Evolutionary conservation across 495 filamentous ascomycete genomes (phyloP).

Genomic region (Aspergillus nidulans): DNA sequence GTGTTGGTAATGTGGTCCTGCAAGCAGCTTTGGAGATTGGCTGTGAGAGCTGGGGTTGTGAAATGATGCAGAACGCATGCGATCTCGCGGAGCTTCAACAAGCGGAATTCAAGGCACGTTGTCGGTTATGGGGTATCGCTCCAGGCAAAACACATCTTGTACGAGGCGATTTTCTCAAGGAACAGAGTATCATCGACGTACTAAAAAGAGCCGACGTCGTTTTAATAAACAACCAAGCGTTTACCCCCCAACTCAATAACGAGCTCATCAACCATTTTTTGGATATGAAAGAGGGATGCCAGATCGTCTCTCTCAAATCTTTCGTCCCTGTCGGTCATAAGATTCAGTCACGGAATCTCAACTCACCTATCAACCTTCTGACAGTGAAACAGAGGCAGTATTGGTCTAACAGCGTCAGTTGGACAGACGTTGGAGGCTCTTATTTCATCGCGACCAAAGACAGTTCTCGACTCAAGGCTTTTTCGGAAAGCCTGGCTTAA

Average conservation of each 20-base stretch:
- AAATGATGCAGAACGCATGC: constrained; percentile 86
- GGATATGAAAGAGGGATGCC: constrained; percentile 87
- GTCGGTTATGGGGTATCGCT: constrained; percentile 82
- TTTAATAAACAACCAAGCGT: constrained; percentile 95
- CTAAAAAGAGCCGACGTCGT: constrained; percentile 85
- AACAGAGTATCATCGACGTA: constrained; percentile 61
- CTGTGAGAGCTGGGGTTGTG: constrained; percentile 93
- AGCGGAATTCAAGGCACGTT: constrained; percentile 77
- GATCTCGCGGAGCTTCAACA: constrained; percentile 81
- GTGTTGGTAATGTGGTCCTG: constrained; percentile 90
- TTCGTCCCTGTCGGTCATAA: constrained; percentile 71
- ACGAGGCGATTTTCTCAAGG: constrained; percentile 78
- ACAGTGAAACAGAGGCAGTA: constrained; percentile 72
- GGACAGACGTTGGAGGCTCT: constrained; percentile 76
- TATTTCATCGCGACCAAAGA: constrained; percentile 91
- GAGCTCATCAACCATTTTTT: constrained; percentile 85
- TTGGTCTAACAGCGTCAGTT: constrained; percentile 81
- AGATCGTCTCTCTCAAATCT: constrained; percentile 78
- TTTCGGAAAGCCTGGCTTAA: constrained; percentile 36
- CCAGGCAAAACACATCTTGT: constrained; percentile 76
- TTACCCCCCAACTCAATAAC: constrained; percentile 80
- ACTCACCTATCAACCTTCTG: constrained; percentile 73
- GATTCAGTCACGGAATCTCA: constrained; percentile 62
- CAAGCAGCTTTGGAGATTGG: constrained; percentile 93
- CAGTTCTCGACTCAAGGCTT: constrained; percentile 46